Evolutionary conservation across 1,284 basidiomycete species (phyloP), one percentile per base, ranked within the genome.

Genomic region (Apiotrichum veenhuisii): DNA sequence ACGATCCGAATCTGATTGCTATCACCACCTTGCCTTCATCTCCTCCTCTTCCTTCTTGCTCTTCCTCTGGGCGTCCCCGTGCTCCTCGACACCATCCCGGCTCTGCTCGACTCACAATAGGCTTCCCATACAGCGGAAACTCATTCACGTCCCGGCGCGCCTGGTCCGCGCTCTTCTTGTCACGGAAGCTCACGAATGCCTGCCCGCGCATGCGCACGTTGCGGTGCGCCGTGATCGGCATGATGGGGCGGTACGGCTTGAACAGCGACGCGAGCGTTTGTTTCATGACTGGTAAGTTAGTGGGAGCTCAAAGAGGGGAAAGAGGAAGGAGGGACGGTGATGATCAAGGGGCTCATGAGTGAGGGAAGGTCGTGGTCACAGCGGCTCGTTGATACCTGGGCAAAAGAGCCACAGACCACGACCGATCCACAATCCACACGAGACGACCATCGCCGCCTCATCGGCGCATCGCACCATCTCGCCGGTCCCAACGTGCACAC

Each of bases 131-230:
- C 33, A 99, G 77, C 9, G 95, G 95, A 73, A 99, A 98, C 48
- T 91, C 86, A 57, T 87, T 83, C 38, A 97, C 92, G 75, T 98
- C 95, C 77, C 85, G 88, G 82, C 89, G 81, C 7, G 95, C 95
- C 74, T 88, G 89, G 69, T 84, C 83, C 33, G 95, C 95, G 53
- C 84, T 83, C 57, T 94, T 87, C 51, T 85, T 81, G 50, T 86
- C 85, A 59, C 83, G 82, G 75, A 98, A 96, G 33, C 90, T 91
- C 20, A 99, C 89, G 71, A 99, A 99, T 7, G 95, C 95, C 78
- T 99, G 95, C 14, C 95, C 95, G 41, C 96, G 83, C 96, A 99
- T 98, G 34, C 95, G 85, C 59, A 97, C 77, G 79, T 97, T 98
- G 54, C 82, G 78, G 76, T 98, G 95, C 8, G 94, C 92, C 10